Evolutionary conservation across 345 rosid species (phyloP).

Genomic region (Camelina hispida): DNA sequence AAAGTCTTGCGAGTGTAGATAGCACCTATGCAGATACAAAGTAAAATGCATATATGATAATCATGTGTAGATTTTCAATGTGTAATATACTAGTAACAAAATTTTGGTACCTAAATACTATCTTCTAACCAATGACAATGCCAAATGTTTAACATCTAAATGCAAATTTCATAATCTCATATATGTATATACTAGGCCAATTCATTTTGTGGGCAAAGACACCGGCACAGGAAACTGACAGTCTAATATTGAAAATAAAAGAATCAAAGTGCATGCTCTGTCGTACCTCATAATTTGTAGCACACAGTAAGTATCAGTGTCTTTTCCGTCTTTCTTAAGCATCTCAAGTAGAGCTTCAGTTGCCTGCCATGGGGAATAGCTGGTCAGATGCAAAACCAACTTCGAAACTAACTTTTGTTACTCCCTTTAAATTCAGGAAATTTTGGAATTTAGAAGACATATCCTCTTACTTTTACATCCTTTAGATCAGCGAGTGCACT

Average conservation of each 20-base stretch:
- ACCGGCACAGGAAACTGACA: slow-evolving; percentile 10
- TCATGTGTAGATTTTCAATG: background rate
- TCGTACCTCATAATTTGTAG: slow-evolving; percentile 77
- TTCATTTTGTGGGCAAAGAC: slow-evolving; percentile 5
- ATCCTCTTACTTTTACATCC: slow-evolving; percentile 68
- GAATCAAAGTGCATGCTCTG: slow-evolving; percentile 18
- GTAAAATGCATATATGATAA: background rate
- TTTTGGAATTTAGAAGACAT: slow-evolving; percentile 20
- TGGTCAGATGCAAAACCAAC: slow-evolving; percentile 29
- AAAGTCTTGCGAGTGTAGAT: slow-evolving; percentile 71
- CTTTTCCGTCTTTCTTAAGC: slow-evolving; percentile 72
- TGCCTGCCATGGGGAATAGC: slow-evolving; percentile 53
- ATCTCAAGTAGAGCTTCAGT: slow-evolving; percentile 74
- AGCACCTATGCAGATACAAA: slow-evolving; percentile 65
- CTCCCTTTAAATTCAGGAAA: background rate
- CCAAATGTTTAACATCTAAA: slow-evolving; percentile 27
- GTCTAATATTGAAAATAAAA: background rate
- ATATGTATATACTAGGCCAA: background rate
- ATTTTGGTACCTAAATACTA: background rate
- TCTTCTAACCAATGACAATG: slow-evolving; percentile 19
- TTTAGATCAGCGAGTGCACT: slow-evolving; percentile 82
- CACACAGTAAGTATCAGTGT: slow-evolving; percentile 66
- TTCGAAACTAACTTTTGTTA: background rate
- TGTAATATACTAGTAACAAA: slow-evolving; percentile 20
- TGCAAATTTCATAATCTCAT: slow-evolving; percentile 3